phyloP scores from a whole-genome alignment of 306 rosid genomes.

The Cucumis sativus region DNA sequence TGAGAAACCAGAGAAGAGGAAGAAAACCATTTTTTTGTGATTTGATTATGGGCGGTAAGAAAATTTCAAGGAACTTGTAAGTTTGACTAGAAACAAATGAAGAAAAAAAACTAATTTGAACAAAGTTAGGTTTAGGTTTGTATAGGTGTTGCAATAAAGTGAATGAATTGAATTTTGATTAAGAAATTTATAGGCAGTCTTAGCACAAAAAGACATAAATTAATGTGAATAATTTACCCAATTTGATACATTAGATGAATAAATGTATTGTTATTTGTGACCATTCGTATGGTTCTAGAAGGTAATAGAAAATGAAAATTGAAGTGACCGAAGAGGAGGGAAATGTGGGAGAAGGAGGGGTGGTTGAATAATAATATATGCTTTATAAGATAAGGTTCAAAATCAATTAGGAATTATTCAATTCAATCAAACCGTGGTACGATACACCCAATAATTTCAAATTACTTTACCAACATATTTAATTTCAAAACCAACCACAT shows the following conservation, averaged over 20 bases:
- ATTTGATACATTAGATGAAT: neutral
- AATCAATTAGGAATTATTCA: neutral
- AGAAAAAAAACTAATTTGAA: too few species aligned
- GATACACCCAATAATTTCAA: neutral
- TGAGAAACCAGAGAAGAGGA: too few species aligned
- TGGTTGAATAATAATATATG: neutral
- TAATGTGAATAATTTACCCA: neutral
- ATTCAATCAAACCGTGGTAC: neutral
- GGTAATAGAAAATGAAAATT: neutral
- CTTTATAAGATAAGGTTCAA: neutral
- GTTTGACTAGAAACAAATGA: too few species aligned
- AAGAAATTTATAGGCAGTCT: neutral
- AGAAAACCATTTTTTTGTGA: accelerated
- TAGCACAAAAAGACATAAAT: neutral
- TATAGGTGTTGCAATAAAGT: too few species aligned
- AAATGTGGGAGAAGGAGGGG: neutral
- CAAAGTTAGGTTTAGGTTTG: too few species aligned
- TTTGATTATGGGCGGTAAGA: too few species aligned
- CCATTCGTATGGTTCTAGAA: neutral
- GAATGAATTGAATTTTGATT: too few species aligned
- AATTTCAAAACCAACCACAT: neutral
- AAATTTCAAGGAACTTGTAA: too few species aligned
- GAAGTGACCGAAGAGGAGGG: neutral
- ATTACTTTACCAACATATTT: neutral
- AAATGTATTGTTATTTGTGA: neutral